phyloP scores from a whole-genome alignment of 1,139 yeast genomes.

The Debaryomycetaceae sp. region DNA sequence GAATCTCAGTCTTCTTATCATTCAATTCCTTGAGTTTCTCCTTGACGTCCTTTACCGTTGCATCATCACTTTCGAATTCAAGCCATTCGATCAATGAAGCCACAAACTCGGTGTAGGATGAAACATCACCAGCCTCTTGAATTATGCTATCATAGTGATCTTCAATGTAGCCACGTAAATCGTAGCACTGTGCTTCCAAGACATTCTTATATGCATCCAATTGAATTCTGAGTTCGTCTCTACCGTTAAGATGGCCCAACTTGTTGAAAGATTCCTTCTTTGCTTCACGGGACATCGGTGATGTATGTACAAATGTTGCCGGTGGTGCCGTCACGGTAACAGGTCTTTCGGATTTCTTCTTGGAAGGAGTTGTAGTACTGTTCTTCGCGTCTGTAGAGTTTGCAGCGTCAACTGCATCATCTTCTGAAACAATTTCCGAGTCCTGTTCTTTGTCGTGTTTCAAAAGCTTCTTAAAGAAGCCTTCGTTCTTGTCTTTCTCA shows the following conservation, averaged over 20 bases:
- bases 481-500: slow-evolving; percentile 16
- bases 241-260: slow-evolving; percentile 31
- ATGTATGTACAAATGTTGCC: slow-evolving; percentile 34
- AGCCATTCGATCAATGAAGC: slow-evolving; percentile 69
- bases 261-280: slow-evolving; percentile 28
- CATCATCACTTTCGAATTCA: slow-evolving; percentile 65
- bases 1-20: slow-evolving; percentile 18
- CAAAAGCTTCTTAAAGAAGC: slow-evolving; percentile 27
- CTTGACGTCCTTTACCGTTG: slow-evolving; percentile 41
- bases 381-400: slow-evolving; percentile 8
- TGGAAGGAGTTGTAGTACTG: slow-evolving; percentile 1
- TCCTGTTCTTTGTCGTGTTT: slow-evolving; percentile 17
- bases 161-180: slow-evolving; percentile 50
- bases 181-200: slow-evolving; percentile 58
- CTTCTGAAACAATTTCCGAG: slow-evolving; percentile 6
- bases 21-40: slow-evolving; percentile 20
- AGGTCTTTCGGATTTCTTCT: neutral
- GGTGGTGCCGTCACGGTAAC: slow-evolving; percentile 21
- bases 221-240: slow-evolving; percentile 46
- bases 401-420: slow-evolving; percentile 6
- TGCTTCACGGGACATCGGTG: slow-evolving; percentile 44
- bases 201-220: slow-evolving; percentile 50
- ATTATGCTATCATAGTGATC: slow-evolving; percentile 42
- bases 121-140: slow-evolving; percentile 28
- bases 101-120: slow-evolving; percentile 24